Evolutionary conservation across 2,329 filamentous ascomycete species (phyloP).

Genomic region (Hypocrella siamensis): DNA sequence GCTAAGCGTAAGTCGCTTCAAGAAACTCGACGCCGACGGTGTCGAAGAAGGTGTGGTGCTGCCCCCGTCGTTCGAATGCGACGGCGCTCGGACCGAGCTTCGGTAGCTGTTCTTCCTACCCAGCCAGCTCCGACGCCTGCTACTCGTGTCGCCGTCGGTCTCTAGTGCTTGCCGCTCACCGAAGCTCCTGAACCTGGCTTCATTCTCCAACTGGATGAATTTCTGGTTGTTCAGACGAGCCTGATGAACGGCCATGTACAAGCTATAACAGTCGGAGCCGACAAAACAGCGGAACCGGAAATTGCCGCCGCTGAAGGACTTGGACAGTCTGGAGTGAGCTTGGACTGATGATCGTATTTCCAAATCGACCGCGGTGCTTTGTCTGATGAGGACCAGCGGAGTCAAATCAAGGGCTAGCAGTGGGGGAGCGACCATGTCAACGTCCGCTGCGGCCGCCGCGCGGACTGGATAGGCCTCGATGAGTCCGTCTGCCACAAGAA

Average conservation of each 20-base stretch:
- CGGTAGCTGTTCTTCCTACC: conserved; percentile 50
- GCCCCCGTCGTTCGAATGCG: conserved; percentile 57
- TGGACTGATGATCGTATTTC: conserved; percentile 82
- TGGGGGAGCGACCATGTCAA: conserved; percentile 23
- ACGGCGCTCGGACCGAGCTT: conserved; percentile 43
- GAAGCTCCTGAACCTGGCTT: conserved; percentile 57
- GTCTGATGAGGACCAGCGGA: conserved; percentile 74
- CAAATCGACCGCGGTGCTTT: conserved; percentile 84
- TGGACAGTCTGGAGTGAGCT: conserved; percentile 50
- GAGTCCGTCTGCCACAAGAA: conserved; percentile 41
- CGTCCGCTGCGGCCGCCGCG: conserved; percentile 10
- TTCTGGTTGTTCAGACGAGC: conserved; percentile 86
- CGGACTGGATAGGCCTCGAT: conserved; percentile 38
- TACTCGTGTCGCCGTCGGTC: conserved; percentile 30
- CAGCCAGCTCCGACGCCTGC: conserved; percentile 39
- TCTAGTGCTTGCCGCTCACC: conserved; percentile 37
- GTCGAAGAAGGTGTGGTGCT: conserved; percentile 44
- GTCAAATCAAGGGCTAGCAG: conserved; percentile 70
- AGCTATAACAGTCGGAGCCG: conserved; percentile 58
- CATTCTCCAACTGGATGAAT: conserved; percentile 54
- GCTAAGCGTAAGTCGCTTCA: conserved; percentile 59
- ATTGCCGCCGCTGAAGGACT: conserved; percentile 47
- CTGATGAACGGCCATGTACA: conserved; percentile 79
- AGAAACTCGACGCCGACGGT: conserved; percentile 62
- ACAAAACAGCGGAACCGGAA: conserved; percentile 81